Percentiles rank a stretch among this genome's conserved stretches.
Evolutionary conservation across 306 rosid genomes (phyloP).

Genomic region (Notholithocarpus densiflorus): DNA sequence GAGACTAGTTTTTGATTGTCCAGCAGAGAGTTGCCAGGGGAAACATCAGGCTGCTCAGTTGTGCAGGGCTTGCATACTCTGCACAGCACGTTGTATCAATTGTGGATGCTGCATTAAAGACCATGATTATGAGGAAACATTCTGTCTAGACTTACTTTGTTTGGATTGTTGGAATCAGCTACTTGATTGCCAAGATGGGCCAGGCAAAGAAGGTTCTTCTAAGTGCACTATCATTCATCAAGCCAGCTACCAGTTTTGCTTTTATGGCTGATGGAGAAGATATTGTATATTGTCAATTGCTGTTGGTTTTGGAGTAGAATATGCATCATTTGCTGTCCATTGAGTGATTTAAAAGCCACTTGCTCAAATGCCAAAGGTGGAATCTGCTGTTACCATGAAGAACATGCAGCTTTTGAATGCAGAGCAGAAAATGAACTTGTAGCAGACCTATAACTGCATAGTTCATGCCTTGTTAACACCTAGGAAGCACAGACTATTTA

Average conservation of each 20-base stretch:
- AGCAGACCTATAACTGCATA: background rate
- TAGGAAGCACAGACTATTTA: too few species aligned
- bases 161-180: constrained; percentile 42
- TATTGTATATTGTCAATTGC: background rate
- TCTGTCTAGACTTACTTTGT: constrained; percentile 47
- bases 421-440: background rate
- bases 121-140: constrained; percentile 45
- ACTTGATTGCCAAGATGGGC: constrained; percentile 23
- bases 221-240: constrained; percentile 29
- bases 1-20: constrained; percentile 58
- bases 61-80: constrained; percentile 55
- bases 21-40: constrained; percentile 47
- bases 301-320: constrained; percentile 13
- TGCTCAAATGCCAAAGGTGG: background rate
- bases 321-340: background rate
- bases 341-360: background rate
- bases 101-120: constrained; percentile 57
- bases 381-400: background rate
- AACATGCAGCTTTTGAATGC: constrained; percentile 6
- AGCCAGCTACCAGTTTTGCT: constrained; percentile 33
- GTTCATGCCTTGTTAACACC: background rate
- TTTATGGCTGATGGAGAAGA: constrained; percentile 35
- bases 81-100: constrained; percentile 43
- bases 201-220: constrained; percentile 23
- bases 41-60: constrained; percentile 34